Percentiles rank a stretch among this genome's conserved stretches.
phyloP scores from a whole-genome alignment of 352 stramenopile species.

The Phytophthora hibernalis region DNA sequence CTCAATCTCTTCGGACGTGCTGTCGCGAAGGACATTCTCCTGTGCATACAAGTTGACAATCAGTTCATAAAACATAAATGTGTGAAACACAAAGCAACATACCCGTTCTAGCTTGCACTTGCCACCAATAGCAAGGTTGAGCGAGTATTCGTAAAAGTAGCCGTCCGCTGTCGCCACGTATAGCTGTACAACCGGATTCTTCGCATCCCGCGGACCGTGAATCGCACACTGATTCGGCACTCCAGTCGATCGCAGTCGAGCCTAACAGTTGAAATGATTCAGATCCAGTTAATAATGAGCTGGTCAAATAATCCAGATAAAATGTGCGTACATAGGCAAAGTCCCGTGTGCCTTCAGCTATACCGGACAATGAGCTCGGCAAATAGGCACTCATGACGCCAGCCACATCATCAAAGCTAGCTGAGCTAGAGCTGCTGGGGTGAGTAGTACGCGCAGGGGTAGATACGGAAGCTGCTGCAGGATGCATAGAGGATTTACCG shows the following conservation, averaged over 20 bases:
- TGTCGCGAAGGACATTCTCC: slow-evolving; percentile 88
- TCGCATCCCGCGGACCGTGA: slow-evolving; percentile 68
- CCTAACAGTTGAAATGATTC: slow-evolving; percentile 41
- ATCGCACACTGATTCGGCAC: slow-evolving; percentile 83
- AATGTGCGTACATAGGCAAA: slow-evolving; percentile 77
- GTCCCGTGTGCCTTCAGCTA: slow-evolving; percentile 87
- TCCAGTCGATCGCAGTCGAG: slow-evolving; percentile 70
- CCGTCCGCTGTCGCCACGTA: slow-evolving; percentile 84
- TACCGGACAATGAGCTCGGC: slow-evolving; percentile 77
- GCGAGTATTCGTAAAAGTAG: slow-evolving; percentile 90
- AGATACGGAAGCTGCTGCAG: slow-evolving; percentile 2
- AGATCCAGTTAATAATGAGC: slow-evolving; percentile 7
- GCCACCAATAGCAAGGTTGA: slow-evolving; percentile 71
- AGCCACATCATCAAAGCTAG: slow-evolving; percentile 75
- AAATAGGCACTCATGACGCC: slow-evolving; percentile 78
- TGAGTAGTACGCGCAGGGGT: slow-evolving; percentile 31
- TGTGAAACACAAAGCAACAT: neutral
- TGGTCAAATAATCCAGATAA: neutral
- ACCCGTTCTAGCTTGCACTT: slow-evolving; percentile 85
- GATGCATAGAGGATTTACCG: slow-evolving; percentile 16
- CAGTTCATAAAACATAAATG: slow-evolving; percentile 6
- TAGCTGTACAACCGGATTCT: slow-evolving; percentile 66
- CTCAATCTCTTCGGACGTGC: slow-evolving; percentile 85
- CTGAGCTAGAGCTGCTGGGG: slow-evolving; percentile 49
- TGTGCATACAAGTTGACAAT: slow-evolving; percentile 29